Base-by-base conservation (phyloP, 805 yeast genomes). In the Metschnikowia hibisci region DNA sequence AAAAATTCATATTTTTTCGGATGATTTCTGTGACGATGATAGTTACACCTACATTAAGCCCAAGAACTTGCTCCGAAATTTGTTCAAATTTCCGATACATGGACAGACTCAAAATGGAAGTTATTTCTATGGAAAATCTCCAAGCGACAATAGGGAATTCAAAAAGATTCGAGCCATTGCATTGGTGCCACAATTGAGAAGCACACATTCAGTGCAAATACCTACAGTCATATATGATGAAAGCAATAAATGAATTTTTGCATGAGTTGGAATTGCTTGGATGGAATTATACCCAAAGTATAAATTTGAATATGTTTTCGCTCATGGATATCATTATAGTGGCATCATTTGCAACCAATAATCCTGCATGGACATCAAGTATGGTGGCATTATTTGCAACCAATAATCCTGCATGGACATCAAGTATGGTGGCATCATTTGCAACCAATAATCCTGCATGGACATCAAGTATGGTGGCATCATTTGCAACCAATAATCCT, bases 101-200 rank as follows among this genome's bases (percentile, higher is more conserved):
- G n/a, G n/a, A 13, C 74, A 93, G 45, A 77, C 84, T 2, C 96
- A 88, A 57, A 78, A 90, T 33, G 96, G 86, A 9, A 98, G 85
- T 0, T 80, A 75, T 46, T 55, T 93, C 16, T 93, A 74, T 61
- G 99, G 98, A 13, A 61, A 63, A n/a, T 78, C 95, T 0, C 93
- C 96, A 0, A 58, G 63, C 1, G 96, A 83, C 49, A 82, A 84
- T 52, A 64, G 68, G 2, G 79, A 78, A 48, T 81, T 91, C 37
- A 87, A 86, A 61, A 97, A 91, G 62, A 75, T 91, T 34, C 74
- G 71, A 47, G 77, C 82, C 22, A 74, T 91, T 50, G 95, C 79
- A 0, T 57, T 91, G 57, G 84, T 87, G 5, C 98, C 98, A 0
- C 99, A 93, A 63, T 68, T 89, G 32, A 97, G 97, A 2, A 81